Percentiles rank a stretch among this genome's conserved stretches.
Evolutionary conservation across 202 grass and related monocot species (phyloP).

Genomic region (Carex arenaria): DNA sequence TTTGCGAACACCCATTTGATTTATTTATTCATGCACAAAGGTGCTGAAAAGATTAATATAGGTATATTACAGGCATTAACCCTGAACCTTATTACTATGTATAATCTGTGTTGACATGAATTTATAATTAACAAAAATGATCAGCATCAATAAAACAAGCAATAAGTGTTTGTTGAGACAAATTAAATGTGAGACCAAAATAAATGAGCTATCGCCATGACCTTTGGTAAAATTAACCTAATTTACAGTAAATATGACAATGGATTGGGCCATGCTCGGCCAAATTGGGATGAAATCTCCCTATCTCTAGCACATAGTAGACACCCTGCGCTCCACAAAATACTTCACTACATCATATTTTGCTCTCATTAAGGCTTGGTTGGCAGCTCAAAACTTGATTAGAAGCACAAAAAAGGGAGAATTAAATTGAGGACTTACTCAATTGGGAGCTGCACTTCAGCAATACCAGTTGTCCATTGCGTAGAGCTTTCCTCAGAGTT

Average conservation of each 20-base stretch:
- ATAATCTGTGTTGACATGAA: neutral
- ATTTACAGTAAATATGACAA: neutral
- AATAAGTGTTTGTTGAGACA: neutral
- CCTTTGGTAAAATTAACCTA: neutral
- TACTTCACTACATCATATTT: neutral
- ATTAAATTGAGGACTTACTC: slow-evolving; percentile 21
- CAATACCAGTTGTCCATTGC: slow-evolving; percentile 95
- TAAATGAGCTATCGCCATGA: neutral
- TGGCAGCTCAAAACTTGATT: neutral
- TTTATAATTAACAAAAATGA: neutral
- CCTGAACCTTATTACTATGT: neutral
- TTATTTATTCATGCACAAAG: no score
- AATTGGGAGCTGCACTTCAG: slow-evolving; percentile 59
- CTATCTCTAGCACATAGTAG: neutral
- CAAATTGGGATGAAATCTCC: no score
- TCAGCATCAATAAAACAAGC: neutral
- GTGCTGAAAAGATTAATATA: neutral
- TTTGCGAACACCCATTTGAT: neutral
- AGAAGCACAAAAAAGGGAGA: neutral
- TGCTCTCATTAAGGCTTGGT: neutral
- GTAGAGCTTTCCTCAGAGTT: slow-evolving; percentile 91
- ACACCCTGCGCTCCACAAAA: neutral
- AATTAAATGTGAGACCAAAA: neutral
- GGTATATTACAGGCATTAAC: neutral
- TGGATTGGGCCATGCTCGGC: neutral